Base-by-base conservation (phyloP, 2,329 filamentous ascomycete species). In the Basipetospora sp. region DNA sequence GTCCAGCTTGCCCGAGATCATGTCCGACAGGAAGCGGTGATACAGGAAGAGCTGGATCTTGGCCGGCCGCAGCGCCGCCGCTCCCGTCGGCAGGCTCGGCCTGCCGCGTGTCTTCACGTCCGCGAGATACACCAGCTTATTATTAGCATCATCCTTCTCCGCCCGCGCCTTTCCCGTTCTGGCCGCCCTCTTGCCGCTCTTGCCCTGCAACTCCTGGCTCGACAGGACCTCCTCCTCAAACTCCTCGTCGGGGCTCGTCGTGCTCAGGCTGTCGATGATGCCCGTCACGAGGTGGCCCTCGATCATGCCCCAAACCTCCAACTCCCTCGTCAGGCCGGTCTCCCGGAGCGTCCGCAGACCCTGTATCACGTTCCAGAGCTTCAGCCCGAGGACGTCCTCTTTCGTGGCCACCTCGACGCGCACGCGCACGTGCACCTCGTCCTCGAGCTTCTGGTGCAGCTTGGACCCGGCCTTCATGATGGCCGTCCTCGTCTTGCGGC, bases 21-120 rank as follows among this genome's bases (percentile, higher is more conserved):
- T 74, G 3, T 77, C 69, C 8, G 77, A 74, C n/a, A 98, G 65
- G 38, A 96, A 75, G 18, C 77, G 77, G 46, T 88, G 86, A 52
- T 96, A 98, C 0, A 96, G 63, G 57, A 92, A 86, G 1, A 96
- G 65, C 53, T 98, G 90, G 42, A 94, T 78, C 47, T 79, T 74
- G 1, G 86, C 83, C 0, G 84, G 83, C 9, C 80, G 72, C 20
- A 88, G 70, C 31, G 84, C 66, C 1, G 77, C 71, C 1, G 73
- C 62, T 16, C 74, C 72, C 1, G 71, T 65, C 2, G 86, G 83
- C 3, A 83, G 52, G 3, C 66, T 69, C n/a, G 59, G 63, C 4
- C 69, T 73, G 1, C 66, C 68, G 14, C 87, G 72, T 0, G 88
- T 96, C 57, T 98, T 98, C 45, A 94, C 74, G 48, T 98, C 90